A percentile compares a stretch with the other conserved stretches of the same genome.
phyloP scores from a whole-genome alignment of 495 filamentous ascomycete genomes.

The Penicillium verhagenii region DNA sequence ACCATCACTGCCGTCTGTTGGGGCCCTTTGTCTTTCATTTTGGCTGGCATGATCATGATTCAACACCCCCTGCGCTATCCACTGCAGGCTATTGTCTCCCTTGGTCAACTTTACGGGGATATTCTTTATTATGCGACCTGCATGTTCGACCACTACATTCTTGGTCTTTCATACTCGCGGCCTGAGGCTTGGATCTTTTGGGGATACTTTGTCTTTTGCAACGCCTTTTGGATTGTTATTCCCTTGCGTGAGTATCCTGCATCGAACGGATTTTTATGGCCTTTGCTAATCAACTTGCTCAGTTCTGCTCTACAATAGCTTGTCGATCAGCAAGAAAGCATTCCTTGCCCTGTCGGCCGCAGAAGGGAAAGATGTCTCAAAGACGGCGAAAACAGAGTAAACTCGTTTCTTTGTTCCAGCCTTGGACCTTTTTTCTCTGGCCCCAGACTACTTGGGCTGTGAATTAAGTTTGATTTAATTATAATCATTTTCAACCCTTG shows the following conservation, averaged over 20 bases:
- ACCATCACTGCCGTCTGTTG: constrained; percentile 79
- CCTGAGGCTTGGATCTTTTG: constrained; percentile 83
- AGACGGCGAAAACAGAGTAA: neutral
- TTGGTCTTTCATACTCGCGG: constrained; percentile 60
- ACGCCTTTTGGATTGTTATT: constrained; percentile 80
- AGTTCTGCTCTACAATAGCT: neutral
- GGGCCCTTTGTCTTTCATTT: constrained; percentile 76
- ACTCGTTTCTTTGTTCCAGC: neutral
- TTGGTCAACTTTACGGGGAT: constrained; percentile 85
- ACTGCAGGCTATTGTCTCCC: constrained; percentile 66
- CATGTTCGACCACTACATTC: constrained; percentile 58
- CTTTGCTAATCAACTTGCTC: neutral
- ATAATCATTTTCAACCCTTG: neutral
- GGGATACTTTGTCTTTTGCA: constrained; percentile 84
- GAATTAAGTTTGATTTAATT: neutral
- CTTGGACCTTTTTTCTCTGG: neutral
- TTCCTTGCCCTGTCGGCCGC: neutral
- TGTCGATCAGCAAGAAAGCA: neutral
- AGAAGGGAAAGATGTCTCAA: neutral
- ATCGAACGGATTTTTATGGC: neutral
- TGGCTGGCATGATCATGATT: constrained; percentile 58
- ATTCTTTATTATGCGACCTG: constrained; percentile 82
- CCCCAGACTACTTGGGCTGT: neutral
- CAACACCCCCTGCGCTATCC: constrained; percentile 66
- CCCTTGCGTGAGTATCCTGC: constrained; percentile 59